Base-by-base conservation (phyloP, 371 early-diverging fungal genomes). In the Mucor ambiguus region DNA sequence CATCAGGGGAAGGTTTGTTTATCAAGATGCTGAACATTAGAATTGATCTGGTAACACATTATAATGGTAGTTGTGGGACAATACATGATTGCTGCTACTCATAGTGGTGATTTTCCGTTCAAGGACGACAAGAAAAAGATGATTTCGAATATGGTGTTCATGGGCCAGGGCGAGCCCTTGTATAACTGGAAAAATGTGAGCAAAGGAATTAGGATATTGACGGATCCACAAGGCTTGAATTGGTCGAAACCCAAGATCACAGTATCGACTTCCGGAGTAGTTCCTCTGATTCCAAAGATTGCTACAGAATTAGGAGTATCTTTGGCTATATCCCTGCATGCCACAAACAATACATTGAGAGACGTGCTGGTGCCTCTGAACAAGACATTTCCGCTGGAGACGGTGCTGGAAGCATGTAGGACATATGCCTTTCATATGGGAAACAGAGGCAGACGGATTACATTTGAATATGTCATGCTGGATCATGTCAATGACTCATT, bases 111-210 rank as follows among this genome's bases (percentile, higher is more conserved):
- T 56, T 85, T 90, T 52, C 88, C 87, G 1, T 60, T 73, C 1
- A 70, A 61, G 29, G 63, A 69, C 1, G 72, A 73, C n/a, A 68
- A 71, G 20, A 79, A 80, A 58, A 79, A 84, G 35, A 83, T 73
- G 28, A 84, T 96, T 35, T 84, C 87, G 24, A 93, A 94, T 70
- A 90, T 95, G 64, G 96, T 95, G 5, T 95, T 94, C 69, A 95
- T 96, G 97, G 96, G 95, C 26, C 94, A 93, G 84, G 97, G 89
- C 4, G 97, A 96, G 68, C 96, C 95, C 0, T 77, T 95, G 32
- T 92, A 94, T 72, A 95, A 94, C 72, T 95, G 91, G 80, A 80
- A 74, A 75, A 77, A 91, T 46, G 92, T 95, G 10, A 80, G 89
- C 41, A 78, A 84, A 24, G 93, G 96, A 1, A 81, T 96, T 48